Evolutionary conservation across 768 basidiomycete genomes (phyloP).

Genomic region (Scleroderma bovista): DNA sequence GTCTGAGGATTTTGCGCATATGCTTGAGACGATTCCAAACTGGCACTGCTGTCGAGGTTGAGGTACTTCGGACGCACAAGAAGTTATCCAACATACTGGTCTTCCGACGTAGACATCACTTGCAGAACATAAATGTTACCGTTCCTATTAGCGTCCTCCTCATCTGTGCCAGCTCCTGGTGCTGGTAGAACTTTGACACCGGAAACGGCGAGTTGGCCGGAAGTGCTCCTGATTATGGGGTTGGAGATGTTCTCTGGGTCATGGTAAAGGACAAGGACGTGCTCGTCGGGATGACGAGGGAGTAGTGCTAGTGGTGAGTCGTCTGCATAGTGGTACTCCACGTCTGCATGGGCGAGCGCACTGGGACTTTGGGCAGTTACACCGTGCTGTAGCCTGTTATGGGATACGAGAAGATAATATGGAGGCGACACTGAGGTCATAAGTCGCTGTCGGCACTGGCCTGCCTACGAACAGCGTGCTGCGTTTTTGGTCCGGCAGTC

Average conservation of each 20-base stretch:
- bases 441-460: too few relatives aligned
- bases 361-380: slow-evolving; percentile 34
- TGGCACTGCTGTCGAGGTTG: slow-evolving; percentile 4
- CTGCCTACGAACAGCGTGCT: too few relatives aligned
- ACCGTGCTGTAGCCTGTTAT: slow-evolving; percentile 39
- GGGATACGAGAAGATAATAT: slow-evolving; percentile 65
- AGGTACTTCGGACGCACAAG: background rate
- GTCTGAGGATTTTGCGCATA: slow-evolving; percentile 38
- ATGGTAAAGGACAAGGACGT: slow-evolving; percentile 70
- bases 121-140: slow-evolving; percentile 74
- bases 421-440: slow-evolving; percentile 41
- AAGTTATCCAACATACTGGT: slow-evolving; percentile 29
- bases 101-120: slow-evolving; percentile 47
- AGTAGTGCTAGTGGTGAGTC: slow-evolving; percentile 66
- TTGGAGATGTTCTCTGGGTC: slow-evolving; percentile 37
- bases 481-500: too few relatives aligned
- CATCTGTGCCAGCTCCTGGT: slow-evolving; percentile 60
- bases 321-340: slow-evolving; percentile 81
- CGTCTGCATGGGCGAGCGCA: slow-evolving; percentile 51
- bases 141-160: slow-evolving; percentile 44
- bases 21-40: slow-evolving; percentile 25
- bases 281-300: slow-evolving; percentile 56
- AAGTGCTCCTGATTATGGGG: slow-evolving; percentile 50
- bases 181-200: slow-evolving; percentile 66
- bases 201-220: slow-evolving; percentile 43